phyloP scores from a whole-genome alignment of 2,329 filamentous ascomycete genomes.

The Alternaria sp. region DNA sequence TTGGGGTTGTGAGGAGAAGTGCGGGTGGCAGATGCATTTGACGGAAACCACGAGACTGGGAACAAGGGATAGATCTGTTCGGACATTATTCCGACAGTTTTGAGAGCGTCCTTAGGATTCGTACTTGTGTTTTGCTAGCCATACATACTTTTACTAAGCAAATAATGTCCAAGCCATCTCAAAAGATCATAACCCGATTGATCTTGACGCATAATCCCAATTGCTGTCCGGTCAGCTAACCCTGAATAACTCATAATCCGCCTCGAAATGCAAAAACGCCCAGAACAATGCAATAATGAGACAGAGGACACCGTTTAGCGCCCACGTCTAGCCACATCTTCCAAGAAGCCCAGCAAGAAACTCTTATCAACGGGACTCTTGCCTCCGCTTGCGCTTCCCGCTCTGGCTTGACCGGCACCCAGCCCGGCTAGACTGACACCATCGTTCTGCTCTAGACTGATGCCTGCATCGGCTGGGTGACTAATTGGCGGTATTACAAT shows the following conservation, averaged over 20 bases:
- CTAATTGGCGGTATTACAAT: slow-evolving; percentile 28
- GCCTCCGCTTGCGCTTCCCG: slow-evolving; percentile 20
- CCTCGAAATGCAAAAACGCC: neutral
- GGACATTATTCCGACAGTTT: neutral
- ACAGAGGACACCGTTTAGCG: slow-evolving; percentile 18
- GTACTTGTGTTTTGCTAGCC: neutral
- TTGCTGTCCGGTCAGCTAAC: neutral
- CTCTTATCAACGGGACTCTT: slow-evolving; percentile 69
- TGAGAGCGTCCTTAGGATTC: neutral
- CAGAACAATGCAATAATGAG: neutral
- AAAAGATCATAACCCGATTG: neutral
- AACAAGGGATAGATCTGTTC: neutral
- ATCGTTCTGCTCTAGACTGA: neutral
- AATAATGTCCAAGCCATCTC: neutral
- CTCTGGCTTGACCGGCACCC: neutral
- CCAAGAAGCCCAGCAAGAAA: slow-evolving; percentile 78
- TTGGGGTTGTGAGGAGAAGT: neutral
- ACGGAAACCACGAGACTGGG: neutral
- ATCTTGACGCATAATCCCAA: neutral
- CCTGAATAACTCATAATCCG: neutral
- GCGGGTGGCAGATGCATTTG: neutral
- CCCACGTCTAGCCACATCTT: slow-evolving; percentile 54
- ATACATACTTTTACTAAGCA: neutral
- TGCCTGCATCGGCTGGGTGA: slow-evolving; percentile 9
- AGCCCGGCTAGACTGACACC: slow-evolving; percentile 4